Evolutionary conservation across 78 protist species (phyloP), one percentile per base, ranked within the genome.

Genomic region (Diacronema lutheri): DNA sequence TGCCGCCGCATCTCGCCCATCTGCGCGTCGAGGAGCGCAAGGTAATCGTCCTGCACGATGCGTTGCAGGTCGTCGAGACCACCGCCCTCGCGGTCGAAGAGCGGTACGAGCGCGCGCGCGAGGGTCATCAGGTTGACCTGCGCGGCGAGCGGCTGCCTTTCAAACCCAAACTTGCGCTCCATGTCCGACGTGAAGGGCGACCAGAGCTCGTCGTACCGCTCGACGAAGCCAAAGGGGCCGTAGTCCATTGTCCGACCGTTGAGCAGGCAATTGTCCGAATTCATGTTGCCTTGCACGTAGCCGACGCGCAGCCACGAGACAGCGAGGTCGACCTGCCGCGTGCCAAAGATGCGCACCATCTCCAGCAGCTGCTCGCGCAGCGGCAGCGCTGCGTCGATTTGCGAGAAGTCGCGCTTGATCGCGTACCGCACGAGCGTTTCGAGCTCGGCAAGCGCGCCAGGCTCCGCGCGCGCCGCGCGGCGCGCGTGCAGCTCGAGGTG

Each of bases 271-370:
- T 76, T 76, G 82, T 76, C 82, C 1, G 66, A 55, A 44, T 76
- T 76, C 68, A 76, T 55, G 65, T 76, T 76, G 31, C 79, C 79
- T 20, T 84, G 88, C 41, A 79, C 78, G 82, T 57, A 84, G 26
- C 88, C 88, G 31, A 84, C 88, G 21, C 88, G 82, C 33, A 84
- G 58, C 88, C 88, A 84, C 46, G 31, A 73, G 35, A 46, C 62
- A 13, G 77, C 58, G 37, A 89, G 79, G 40, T 56, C 46, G 9
- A 40, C 85, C 37, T 62, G 58, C 31, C 84, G 84, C 72, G 14
- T 19, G 31, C 58, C 83, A 4, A 58, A 58, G 44, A 20, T 62
- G 29, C 35, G 61, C 83, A 61, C 31, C 61, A 84, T 5, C 41
- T 5, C 81, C n/a, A 37, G 13, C 33, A 26, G 21, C 46, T 50